phyloP scores from a whole-genome alignment of 2,329 filamentous ascomycete genomes.

The Dryadomyces quercus-mongolicae region DNA sequence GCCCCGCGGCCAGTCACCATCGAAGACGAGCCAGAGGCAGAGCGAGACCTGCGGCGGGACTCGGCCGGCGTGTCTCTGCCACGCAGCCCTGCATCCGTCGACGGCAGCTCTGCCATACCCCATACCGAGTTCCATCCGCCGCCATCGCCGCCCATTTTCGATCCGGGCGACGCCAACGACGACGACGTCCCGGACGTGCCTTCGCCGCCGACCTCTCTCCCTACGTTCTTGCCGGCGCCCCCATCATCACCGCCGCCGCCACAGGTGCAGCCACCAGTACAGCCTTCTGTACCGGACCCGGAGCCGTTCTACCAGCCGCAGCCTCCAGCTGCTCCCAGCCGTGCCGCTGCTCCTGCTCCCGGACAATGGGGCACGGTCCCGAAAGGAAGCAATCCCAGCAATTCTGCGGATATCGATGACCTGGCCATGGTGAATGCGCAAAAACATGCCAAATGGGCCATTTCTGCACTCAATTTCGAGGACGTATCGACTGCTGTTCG shows the following conservation, averaged over 20 bases:
- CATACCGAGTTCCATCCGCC: conserved; percentile 8
- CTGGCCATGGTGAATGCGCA: conserved; percentile 65
- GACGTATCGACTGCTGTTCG: conserved; percentile 83
- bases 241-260: conserved; percentile 10
- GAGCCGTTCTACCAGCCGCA: conserved; percentile 20
- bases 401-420: conserved; percentile 39
- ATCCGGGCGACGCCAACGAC: conserved; percentile 2
- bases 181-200: conserved; percentile 10
- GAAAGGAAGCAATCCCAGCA: conserved; percentile 2
- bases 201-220: background rate
- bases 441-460: conserved; percentile 95
- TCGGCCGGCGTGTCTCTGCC: conserved; percentile 21
- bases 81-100: conserved; percentile 24
- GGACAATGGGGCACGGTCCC: background rate
- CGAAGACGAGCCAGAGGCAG: conserved; percentile 41
- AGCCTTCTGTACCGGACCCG: conserved; percentile 13
- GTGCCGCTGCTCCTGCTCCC: conserved; percentile 6
- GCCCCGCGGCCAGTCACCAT: conserved; percentile 29
- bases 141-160: background rate
- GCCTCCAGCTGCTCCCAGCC: conserved; percentile 1
- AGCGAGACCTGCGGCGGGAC: conserved; percentile 14
- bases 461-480: conserved; percentile 93
- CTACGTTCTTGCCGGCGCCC: background rate
- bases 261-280: too few species aligned
- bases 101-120: conserved; percentile 12